A percentile compares a stretch with the other conserved stretches of the same genome.
Evolutionary conservation across 129 eudicot species (phyloP).

Genomic region (Flaveria linearis): DNA sequence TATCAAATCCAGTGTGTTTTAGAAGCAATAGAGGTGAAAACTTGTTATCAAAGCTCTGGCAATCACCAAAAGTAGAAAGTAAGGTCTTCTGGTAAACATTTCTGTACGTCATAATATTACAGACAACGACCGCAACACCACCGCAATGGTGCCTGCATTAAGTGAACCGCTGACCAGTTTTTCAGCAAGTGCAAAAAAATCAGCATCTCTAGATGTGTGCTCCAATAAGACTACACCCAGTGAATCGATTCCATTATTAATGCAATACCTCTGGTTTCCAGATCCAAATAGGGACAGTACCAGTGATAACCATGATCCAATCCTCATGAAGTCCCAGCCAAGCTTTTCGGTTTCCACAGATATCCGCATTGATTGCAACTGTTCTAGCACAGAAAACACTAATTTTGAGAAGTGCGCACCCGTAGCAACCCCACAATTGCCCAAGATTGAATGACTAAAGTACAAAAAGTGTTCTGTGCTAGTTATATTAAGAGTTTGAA

Average conservation of each 20-base stretch:
- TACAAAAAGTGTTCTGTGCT: constrained; percentile 54
- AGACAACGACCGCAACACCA: constrained; percentile 48
- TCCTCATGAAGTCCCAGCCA: constrained; percentile 76
- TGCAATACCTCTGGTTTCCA: constrained; percentile 45
- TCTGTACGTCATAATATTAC: constrained; percentile 53
- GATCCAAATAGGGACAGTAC: constrained; percentile 59
- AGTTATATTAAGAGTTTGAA: constrained; percentile 45
- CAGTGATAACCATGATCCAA: constrained; percentile 80
- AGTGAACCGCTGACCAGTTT: constrained; percentile 41
- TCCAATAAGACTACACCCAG: constrained; percentile 34
- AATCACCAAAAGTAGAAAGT: constrained; percentile 44
- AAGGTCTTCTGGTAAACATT: constrained; percentile 64
- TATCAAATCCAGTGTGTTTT: constrained; percentile 69
- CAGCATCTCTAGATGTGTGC: constrained; percentile 51
- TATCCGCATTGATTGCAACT: constrained; percentile 46
- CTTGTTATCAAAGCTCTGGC: constrained; percentile 36
- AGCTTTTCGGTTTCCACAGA: constrained; percentile 48
- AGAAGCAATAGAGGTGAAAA: constrained; percentile 61
- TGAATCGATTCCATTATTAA: constrained; percentile 39
- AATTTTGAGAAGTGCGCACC: constrained; percentile 37
- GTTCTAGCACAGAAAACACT: constrained; percentile 57
- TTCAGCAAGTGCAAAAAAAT: constrained; percentile 52
- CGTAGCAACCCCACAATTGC: constrained; percentile 35
- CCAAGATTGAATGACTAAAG: constrained; percentile 59
- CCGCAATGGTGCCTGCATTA: constrained; percentile 43